phyloP scores from a whole-genome alignment of 257 asterid species.

The Schizonepeta tenuifolia region DNA sequence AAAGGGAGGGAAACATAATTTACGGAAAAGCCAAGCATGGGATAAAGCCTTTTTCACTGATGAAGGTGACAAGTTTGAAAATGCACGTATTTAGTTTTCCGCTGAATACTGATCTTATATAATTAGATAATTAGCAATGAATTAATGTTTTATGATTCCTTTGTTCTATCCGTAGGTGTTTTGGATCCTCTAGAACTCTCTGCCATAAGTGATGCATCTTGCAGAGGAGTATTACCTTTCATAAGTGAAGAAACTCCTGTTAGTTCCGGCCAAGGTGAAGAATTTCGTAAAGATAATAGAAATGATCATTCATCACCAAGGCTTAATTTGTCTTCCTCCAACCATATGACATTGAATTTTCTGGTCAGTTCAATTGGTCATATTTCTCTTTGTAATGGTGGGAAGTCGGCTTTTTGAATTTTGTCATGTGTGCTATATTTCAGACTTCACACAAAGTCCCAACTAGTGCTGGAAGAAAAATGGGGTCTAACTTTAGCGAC shows the following conservation, averaged over 20 bases:
- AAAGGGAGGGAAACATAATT: slow-evolving; percentile 68
- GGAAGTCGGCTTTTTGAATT: slow-evolving; percentile 4
- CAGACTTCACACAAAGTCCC: slow-evolving; percentile 57
- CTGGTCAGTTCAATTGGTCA: slow-evolving; percentile 42
- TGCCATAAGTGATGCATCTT: slow-evolving; percentile 63
- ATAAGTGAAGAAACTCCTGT: slow-evolving; percentile 48
- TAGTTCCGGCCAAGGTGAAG: slow-evolving; percentile 38
- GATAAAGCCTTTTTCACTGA: slow-evolving; percentile 90
- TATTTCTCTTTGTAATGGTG: slow-evolving; percentile 19
- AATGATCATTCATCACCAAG: slow-evolving; percentile 40
- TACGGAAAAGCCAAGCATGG: slow-evolving; percentile 97
- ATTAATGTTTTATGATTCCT: slow-evolving; percentile 6
- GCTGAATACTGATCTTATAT: neutral
- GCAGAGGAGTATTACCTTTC: slow-evolving; percentile 47
- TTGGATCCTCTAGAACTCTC: slow-evolving; percentile 88
- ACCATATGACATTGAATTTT: slow-evolving; percentile 38
- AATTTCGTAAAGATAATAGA: slow-evolving; percentile 35
- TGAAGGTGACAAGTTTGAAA: slow-evolving; percentile 59
- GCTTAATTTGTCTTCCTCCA: slow-evolving; percentile 47
- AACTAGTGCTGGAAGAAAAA: slow-evolving; percentile 44
- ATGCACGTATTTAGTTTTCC: slow-evolving; percentile 17
- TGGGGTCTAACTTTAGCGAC: slow-evolving; percentile 46
- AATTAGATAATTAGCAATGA: slow-evolving; percentile 2
- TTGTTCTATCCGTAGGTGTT: slow-evolving; percentile 60
- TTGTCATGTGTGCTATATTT: slow-evolving; percentile 25